Conservation (phyloP, 2,329 filamentous ascomycete genomes). For the Thelonectria olida region DNA sequence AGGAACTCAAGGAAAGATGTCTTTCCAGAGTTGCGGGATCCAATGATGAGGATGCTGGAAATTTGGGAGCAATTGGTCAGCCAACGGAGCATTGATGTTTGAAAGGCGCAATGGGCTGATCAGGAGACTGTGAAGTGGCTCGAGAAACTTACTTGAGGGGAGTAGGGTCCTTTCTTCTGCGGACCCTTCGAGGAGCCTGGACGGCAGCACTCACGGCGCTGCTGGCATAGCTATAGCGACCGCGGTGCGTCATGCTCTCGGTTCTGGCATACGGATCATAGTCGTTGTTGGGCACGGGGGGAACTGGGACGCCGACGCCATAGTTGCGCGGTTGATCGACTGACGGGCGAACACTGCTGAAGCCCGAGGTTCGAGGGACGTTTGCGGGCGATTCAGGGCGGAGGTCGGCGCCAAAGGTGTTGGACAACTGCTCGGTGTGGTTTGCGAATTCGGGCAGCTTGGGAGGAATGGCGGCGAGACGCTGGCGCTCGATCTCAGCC, state of each 20-base stretch:
- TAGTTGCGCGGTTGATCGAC: slow-evolving; percentile 57
- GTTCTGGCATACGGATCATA: slow-evolving; percentile 83
- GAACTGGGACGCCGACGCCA: slow-evolving; percentile 58
- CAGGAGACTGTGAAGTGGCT: neutral
- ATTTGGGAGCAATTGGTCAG: slow-evolving; percentile 26
- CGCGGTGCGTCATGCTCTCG: slow-evolving; percentile 96
- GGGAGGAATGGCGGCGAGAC: slow-evolving; percentile 57
- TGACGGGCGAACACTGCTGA: slow-evolving; percentile 56
- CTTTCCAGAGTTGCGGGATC: slow-evolving; percentile 88
- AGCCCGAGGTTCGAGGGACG: slow-evolving; percentile 58
- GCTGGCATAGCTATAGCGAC: slow-evolving; percentile 95
- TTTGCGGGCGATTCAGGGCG: slow-evolving; percentile 71
- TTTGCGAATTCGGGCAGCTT: slow-evolving; percentile 64
- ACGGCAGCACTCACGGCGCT: slow-evolving; percentile 89
- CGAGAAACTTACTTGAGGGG: slow-evolving; percentile 87
- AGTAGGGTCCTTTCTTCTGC: slow-evolving; percentile 95
- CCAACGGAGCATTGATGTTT: neutral
- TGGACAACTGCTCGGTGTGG: slow-evolving; percentile 56
- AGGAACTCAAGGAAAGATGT: slow-evolving; percentile 97
- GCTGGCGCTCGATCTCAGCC: slow-evolving; percentile 61
- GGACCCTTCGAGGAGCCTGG: slow-evolving; percentile 90
- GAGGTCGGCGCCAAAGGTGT: slow-evolving; percentile 60
- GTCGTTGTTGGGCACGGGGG: slow-evolving; percentile 69
- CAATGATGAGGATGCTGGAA: slow-evolving; percentile 85
- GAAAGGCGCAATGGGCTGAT: neutral